These are phyloP conservation scores for Boletellus sp. DNA, from an alignment of 1,284 basidiomycete genomes.

Conservation along the genomic window DNA sequence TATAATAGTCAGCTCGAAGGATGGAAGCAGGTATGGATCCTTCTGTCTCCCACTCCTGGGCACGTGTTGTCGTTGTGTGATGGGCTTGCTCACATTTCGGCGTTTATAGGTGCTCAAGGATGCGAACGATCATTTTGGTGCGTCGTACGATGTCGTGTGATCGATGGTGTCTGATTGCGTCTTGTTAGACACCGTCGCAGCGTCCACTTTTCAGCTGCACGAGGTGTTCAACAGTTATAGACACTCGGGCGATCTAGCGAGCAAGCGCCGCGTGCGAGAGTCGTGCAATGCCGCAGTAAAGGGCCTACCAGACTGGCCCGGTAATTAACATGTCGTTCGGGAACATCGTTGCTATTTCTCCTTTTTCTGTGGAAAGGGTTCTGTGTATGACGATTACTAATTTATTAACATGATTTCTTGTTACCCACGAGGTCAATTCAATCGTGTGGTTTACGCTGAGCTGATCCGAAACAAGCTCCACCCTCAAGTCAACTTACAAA, in stretches of 20 bases:
- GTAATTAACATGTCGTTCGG: constrained; percentile 13
- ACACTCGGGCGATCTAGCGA: constrained; percentile 52
- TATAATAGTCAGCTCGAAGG: constrained; percentile 39
- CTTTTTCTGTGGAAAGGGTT: background rate
- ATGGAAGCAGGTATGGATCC: constrained; percentile 41
- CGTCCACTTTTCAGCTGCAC: constrained; percentile 56
- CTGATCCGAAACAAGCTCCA: no score
- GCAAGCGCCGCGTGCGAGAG: constrained; percentile 57
- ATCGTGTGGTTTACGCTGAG: no score
- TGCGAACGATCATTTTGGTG: constrained; percentile 48
- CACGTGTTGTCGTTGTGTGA: background rate
- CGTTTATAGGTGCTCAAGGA: constrained; percentile 47
- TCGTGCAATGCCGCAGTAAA: constrained; percentile 58
- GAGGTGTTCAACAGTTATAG: constrained; percentile 58
- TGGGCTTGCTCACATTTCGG: background rate
- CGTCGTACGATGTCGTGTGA: constrained; percentile 11
- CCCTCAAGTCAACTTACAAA: constrained; percentile 28
- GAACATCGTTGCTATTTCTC: background rate
- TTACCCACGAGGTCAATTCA: background rate
- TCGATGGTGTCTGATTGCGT: background rate
- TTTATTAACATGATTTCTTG: constrained; percentile 5
- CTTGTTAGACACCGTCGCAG: constrained; percentile 48
- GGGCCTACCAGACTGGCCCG: constrained; percentile 56
- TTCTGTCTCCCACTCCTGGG: background rate
- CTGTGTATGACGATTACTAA: constrained; percentile 6